phyloP scores from a whole-genome alignment of 2,329 filamentous ascomycete species.

The Orbilia javanica region DNA sequence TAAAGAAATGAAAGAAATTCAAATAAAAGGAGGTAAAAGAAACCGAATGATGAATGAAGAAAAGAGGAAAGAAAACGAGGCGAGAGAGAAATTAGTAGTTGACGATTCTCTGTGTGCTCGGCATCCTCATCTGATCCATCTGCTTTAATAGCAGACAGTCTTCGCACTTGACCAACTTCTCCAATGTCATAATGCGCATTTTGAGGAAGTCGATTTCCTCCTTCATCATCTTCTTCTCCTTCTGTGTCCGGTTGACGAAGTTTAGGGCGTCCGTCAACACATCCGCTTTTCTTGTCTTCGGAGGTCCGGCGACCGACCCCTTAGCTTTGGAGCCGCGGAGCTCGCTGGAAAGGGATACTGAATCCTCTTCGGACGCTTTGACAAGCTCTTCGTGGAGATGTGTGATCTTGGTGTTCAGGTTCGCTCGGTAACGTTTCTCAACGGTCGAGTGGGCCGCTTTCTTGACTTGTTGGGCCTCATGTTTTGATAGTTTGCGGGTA shows the following conservation, averaged over 20 bases:
- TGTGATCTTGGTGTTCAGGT: slow-evolving; percentile 57
- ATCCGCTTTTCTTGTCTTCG: slow-evolving; percentile 57
- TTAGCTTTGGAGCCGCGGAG: slow-evolving; percentile 50
- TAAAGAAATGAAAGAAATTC: slow-evolving; percentile 23
- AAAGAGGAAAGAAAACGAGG: slow-evolving; percentile 13
- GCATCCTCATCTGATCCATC: slow-evolving; percentile 58
- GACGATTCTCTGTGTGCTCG: slow-evolving; percentile 50
- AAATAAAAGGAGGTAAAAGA: neutral
- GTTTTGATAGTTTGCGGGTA: slow-evolving; percentile 56
- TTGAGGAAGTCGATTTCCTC: slow-evolving; percentile 58
- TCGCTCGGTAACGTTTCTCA: slow-evolving; percentile 56
- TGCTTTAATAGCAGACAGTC: slow-evolving; percentile 56
- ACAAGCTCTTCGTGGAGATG: slow-evolving; percentile 58
- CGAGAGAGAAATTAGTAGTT: slow-evolving; percentile 40
- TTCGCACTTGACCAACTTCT: slow-evolving; percentile 57
- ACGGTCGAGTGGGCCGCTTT: slow-evolving; percentile 57
- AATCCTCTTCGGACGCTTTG: slow-evolving; percentile 56
- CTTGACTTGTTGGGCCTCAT: slow-evolving; percentile 56
- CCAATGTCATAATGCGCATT: slow-evolving; percentile 58
- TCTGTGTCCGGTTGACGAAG: slow-evolving; percentile 57
- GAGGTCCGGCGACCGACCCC: slow-evolving; percentile 37
- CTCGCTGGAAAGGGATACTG: slow-evolving; percentile 54
- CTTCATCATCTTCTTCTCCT: slow-evolving; percentile 58
- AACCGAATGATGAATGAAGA: slow-evolving; percentile 16
- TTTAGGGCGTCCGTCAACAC: slow-evolving; percentile 58